phyloP scores from a whole-genome alignment of 2,329 filamentous ascomycete genomes.

The Aspergillus neotritici region DNA sequence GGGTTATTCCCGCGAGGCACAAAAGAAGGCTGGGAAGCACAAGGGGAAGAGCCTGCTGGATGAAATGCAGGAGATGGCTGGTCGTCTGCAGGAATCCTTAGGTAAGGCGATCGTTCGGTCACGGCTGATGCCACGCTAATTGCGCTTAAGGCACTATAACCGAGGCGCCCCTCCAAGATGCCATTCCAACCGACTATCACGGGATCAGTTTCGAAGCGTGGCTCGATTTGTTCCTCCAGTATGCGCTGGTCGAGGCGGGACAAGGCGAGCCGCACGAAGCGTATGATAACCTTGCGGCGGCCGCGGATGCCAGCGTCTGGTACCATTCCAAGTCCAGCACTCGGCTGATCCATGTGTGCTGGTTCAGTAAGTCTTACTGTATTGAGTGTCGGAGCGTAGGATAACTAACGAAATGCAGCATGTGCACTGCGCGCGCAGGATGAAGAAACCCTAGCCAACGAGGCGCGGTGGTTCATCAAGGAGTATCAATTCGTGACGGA shows the following conservation, averaged over 20 bases:
- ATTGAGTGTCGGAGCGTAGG: background rate
- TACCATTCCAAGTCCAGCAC: conserved; percentile 61
- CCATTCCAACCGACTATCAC: conserved; percentile 57
- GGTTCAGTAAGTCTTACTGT: conserved; percentile 55
- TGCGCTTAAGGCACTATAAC: conserved; percentile 14
- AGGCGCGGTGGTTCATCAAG: conserved; percentile 78
- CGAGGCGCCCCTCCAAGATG: conserved; percentile 25
- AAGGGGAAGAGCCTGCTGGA: conserved; percentile 36
- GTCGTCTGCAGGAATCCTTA: conserved; percentile 39
- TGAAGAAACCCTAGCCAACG: conserved; percentile 65
- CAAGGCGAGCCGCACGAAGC: conserved; percentile 63
- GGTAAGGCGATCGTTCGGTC: conserved; percentile 21
- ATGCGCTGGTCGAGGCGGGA: conserved; percentile 69
- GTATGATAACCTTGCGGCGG: conserved; percentile 74
- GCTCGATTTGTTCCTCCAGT: conserved; percentile 86
- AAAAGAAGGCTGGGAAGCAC: conserved; percentile 32
- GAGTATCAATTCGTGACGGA: conserved; percentile 75
- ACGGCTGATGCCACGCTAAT: conserved; percentile 10
- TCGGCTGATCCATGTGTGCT: conserved; percentile 70
- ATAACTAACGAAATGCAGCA: conserved; percentile 42
- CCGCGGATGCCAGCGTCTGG: conserved; percentile 76
- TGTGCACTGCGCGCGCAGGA: conserved; percentile 80
- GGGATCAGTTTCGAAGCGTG: conserved; percentile 77
- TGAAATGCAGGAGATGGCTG: conserved; percentile 41
- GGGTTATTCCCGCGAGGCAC: conserved; percentile 42